Base-by-base conservation (phyloP, 208 protist species). In the Tetramitus jugosus region DNA sequence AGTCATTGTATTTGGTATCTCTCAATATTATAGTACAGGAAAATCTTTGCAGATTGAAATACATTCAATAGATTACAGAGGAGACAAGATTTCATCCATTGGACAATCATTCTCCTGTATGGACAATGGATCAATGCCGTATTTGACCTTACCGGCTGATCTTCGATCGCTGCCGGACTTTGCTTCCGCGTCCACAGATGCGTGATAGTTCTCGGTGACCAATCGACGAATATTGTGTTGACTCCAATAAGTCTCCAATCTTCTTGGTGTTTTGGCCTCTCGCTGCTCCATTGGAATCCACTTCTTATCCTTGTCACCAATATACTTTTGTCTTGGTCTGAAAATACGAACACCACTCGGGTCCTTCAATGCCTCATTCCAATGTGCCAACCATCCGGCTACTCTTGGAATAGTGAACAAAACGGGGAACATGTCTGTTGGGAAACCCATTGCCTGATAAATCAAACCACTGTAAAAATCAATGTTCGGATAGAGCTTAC, bases 401-500 rank as follows among this genome's bases (percentile, higher is more conserved):
- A 85, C 86, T 49, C 89, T 76, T 35, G 89, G 83, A 46, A 92
- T 87, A 29, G 81, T 78, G 72, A 92, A 92, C 26, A 92, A 72
- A 2, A 91, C 88, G 31, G 89, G 84, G 85, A 91, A 92, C 68
- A 91, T 85, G 65, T 88, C 82, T 31, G 49, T 33, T 23, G 82
- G 84, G 53, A 85, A 79, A 4, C 80, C 85, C 69, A 88, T 78
- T 14, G 6, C 39, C 17, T 53, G 40, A 74, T 74, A 74, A 74
- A 74, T 53, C 20, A 74, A 40, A 26, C 62, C 49, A 60, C 39
- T 26, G 29, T 69, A 87, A 53, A 84, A 85, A 77, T 91, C 89
- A 45, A 92, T 37, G 42, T 92, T 92, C 6, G 89, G 89, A 60
- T 88, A 92, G 0, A 93, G 76, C 56, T 88, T 86, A 56, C 89